A percentile compares a stretch with the other conserved stretches of the same genome.
Evolutionary conservation across 306 rosid species (phyloP).

Genomic region (Corylus americana): DNA sequence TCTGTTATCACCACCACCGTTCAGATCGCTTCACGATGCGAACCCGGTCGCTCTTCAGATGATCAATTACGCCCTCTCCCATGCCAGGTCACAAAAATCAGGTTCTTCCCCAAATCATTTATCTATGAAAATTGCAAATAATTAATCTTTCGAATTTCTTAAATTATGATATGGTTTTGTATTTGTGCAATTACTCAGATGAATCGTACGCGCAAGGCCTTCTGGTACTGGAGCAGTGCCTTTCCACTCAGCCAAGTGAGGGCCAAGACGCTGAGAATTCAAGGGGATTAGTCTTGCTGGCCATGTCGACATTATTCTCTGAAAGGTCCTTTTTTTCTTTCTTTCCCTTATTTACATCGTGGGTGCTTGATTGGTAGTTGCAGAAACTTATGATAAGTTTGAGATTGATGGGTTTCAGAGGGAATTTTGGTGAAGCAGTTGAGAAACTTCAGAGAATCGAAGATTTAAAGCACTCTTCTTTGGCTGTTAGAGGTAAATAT

Average conservation of each 20-base stretch:
- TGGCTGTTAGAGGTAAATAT: constrained; percentile 63
- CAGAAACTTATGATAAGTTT: background rate
- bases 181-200: constrained; percentile 36
- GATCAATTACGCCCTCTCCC: constrained; percentile 74
- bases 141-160: background rate
- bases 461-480: constrained; percentile 54
- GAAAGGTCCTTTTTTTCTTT: constrained; percentile 57
- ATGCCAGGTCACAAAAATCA: constrained; percentile 75
- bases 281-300: constrained; percentile 69
- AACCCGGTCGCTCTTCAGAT: constrained; percentile 64
- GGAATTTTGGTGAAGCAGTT: constrained; percentile 58
- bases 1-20: constrained; percentile 31
- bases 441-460: constrained; percentile 64
- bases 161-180: background rate
- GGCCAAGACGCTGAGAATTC: constrained; percentile 58
- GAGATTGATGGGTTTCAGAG: constrained; percentile 42
- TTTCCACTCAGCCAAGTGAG: constrained; percentile 54
- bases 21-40: constrained; percentile 46
- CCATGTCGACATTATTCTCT: constrained; percentile 67
- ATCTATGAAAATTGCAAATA: background rate
- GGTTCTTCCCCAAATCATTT: constrained; percentile 38
- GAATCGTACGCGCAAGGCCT: constrained; percentile 72
- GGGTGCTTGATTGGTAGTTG: background rate
- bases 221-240: constrained; percentile 73
- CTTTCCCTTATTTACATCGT: background rate